A percentile compares a stretch with the other conserved stretches of the same genome.
Evolutionary conservation across 2,329 filamentous ascomycete species (phyloP).

Genomic region (Aspergillus tanneri): DNA sequence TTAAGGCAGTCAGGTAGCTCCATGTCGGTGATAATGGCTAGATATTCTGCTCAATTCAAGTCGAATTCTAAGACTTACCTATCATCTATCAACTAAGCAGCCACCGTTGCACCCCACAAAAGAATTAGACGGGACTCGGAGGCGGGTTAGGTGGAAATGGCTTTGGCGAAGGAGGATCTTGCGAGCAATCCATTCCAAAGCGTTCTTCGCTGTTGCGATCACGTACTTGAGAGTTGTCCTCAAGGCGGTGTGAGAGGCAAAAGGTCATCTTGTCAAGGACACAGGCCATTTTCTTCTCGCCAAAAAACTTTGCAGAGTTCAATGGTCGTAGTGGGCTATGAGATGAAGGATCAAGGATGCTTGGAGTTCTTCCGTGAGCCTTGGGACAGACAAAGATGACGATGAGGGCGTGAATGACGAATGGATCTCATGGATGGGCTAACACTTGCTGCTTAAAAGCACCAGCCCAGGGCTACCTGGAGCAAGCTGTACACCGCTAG

Average conservation of each 20-base stretch:
- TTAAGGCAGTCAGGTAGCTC: background rate
- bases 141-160: constrained; percentile 43
- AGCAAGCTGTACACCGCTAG: constrained; percentile 22
- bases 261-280: background rate
- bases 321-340: no score
- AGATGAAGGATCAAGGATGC: background rate
- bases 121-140: constrained; percentile 37
- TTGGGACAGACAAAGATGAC: no score
- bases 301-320: no score
- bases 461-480: background rate
- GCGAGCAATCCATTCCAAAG: constrained; percentile 10
- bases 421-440: background rate
- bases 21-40: background rate
- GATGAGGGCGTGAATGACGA: no score
- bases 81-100: background rate
- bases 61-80: background rate
- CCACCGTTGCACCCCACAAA: background rate
- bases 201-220: constrained; percentile 1
- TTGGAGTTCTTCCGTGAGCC: no score
- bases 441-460: constrained; percentile 16
- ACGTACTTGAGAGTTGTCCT: background rate
- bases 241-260: background rate
- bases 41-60: background rate
- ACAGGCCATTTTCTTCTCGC: constrained; percentile 3
- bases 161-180: constrained; percentile 31